These are phyloP conservation scores for Cordyceps tenuipes DNA, from an alignment of 2,329 filamentous ascomycete genomes.

Conservation along the genomic window DNA sequence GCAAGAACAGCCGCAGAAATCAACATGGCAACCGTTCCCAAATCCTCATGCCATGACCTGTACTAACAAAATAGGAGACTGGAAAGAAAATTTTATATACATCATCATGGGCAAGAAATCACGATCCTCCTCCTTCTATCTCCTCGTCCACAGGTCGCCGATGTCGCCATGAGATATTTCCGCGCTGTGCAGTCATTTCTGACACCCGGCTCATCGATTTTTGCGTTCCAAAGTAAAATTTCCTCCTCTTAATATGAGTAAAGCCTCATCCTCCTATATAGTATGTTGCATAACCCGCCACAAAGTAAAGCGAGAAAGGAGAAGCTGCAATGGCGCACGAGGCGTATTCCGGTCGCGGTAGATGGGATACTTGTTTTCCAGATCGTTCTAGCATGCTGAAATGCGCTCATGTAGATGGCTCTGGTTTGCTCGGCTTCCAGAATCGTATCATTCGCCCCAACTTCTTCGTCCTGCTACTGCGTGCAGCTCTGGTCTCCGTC, in stretches of 20 bases:
- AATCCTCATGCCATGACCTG: slow-evolving; percentile 1
- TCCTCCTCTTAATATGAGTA: not conserved
- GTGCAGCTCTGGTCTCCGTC: slow-evolving; percentile 44
- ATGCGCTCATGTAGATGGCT: slow-evolving; percentile 19
- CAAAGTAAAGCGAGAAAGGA: not conserved
- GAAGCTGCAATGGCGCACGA: not conserved
- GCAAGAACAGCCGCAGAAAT: not conserved
- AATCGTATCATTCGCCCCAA: slow-evolving; percentile 71
- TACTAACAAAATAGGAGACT: not conserved
- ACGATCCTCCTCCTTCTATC: not conserved
- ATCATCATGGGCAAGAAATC: not conserved
- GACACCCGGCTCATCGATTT: not conserved
- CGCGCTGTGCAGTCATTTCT: not conserved
- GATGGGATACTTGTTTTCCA: not conserved
- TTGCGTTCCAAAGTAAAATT: not conserved
- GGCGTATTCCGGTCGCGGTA: not conserved
- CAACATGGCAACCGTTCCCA: not conserved
- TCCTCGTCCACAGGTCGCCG: not conserved
- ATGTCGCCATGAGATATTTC: not conserved
- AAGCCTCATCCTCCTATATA: not conserved
- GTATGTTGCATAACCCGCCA: not conserved
- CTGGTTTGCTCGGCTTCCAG: slow-evolving; percentile 56
- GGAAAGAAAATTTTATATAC: slow-evolving; percentile 5
- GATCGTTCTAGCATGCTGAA: not conserved
- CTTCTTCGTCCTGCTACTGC: slow-evolving; percentile 57